A percentile compares a stretch with the other conserved stretches of the same genome.
phyloP scores from a whole-genome alignment of 805 yeast genomes.

The Scheffersomyces stipitis region DNA sequence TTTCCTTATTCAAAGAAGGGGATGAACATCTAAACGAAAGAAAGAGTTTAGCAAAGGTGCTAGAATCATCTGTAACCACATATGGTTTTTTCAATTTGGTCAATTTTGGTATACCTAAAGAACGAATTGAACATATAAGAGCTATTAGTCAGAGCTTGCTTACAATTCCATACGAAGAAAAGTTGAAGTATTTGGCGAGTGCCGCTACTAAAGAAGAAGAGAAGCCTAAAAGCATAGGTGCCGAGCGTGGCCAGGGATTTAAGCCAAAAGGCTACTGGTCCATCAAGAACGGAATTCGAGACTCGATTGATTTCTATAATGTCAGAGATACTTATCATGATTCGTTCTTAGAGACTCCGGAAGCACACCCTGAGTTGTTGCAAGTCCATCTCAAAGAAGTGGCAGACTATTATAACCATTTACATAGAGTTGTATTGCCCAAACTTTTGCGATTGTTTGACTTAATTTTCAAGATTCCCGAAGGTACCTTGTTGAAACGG shows the following conservation, averaged over 20 bases:
- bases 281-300: constrained; percentile 9
- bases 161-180: constrained; percentile 25
- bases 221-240: constrained; percentile 5
- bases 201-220: constrained; percentile 30
- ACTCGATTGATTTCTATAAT: constrained; percentile 8
- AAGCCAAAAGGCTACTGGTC: constrained; percentile 10
- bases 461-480: constrained; percentile 70
- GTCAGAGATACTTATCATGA: constrained; percentile 4
- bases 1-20: constrained; percentile 5
- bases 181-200: constrained; percentile 25
- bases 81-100: constrained; percentile 9
- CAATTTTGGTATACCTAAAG: constrained; percentile 20
- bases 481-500: constrained; percentile 5
- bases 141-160: constrained; percentile 25
- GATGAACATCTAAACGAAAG: constrained; percentile 1
- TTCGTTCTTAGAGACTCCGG: constrained; percentile 1
- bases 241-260: constrained; percentile 9
- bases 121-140: constrained; percentile 18
- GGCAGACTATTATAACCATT: constrained; percentile 6
- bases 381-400: constrained; percentile 6
- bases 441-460: constrained; percentile 20
- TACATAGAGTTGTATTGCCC: constrained; percentile 6
- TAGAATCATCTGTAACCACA: constrained; percentile 6
- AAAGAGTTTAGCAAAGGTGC: constrained; percentile 3
- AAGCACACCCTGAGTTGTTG: constrained; percentile 7